phyloP scores from a whole-genome alignment of 768 basidiomycete genomes.

The Russula dissimulans region DNA sequence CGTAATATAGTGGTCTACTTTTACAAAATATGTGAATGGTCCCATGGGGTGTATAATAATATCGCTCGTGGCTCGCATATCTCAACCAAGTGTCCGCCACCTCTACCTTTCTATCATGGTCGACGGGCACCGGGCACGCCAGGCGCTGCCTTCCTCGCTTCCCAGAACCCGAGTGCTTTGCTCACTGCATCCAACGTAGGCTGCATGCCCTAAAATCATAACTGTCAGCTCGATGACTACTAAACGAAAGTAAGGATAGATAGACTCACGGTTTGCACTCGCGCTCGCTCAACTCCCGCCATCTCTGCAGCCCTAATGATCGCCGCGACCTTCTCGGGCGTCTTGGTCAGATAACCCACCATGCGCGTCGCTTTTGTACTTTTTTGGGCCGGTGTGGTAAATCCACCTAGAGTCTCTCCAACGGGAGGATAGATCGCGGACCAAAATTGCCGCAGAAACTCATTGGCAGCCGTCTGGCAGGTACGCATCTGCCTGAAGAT shows the following conservation, averaged over 20 bases:
- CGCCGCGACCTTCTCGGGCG: slow-evolving; percentile 71
- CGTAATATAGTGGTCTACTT: not conserved
- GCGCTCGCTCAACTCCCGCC: slow-evolving; percentile 50
- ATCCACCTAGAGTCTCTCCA: slow-evolving; percentile 37
- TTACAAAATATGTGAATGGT: not conserved
- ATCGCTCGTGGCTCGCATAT: not conserved
- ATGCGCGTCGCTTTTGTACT: slow-evolving; percentile 78
- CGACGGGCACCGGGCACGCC: slow-evolving; percentile 2
- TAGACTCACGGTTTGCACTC: slow-evolving; percentile 54
- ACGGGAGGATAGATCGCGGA: slow-evolving; percentile 71
- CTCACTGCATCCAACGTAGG: slow-evolving; percentile 66
- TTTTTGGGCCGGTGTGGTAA: slow-evolving; percentile 57
- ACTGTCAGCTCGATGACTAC: not conserved
- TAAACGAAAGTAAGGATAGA: not conserved
- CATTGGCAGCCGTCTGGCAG: slow-evolving; percentile 88
- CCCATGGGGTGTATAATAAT: slow-evolving; percentile 10
- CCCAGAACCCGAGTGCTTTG: slow-evolving; percentile 52
- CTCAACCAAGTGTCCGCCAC: not conserved
- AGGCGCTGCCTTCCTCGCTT: slow-evolving; percentile 17
- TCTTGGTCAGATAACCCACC: slow-evolving; percentile 72
- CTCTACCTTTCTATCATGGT: not conserved
- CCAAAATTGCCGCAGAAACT: slow-evolving; percentile 97
- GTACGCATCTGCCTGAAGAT: slow-evolving; percentile 78
- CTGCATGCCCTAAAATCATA: slow-evolving; percentile 53
- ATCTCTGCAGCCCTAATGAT: slow-evolving; percentile 55